These are phyloP conservation scores for Lactuca sativa DNA, from an alignment of 129 eudicot genomes.

Conservation along the genomic window DNA sequence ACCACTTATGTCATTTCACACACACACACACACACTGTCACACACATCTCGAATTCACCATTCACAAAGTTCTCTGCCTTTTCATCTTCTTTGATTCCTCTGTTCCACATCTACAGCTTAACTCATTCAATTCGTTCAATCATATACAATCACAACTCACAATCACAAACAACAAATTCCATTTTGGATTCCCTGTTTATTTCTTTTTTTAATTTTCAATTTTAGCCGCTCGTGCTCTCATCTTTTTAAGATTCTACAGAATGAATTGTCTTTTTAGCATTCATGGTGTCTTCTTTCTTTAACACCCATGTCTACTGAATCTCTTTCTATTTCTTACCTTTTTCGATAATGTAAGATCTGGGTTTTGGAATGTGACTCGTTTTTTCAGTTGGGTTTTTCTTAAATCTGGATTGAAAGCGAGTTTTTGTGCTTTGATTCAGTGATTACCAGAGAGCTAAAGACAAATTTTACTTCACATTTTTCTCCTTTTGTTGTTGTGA, in stretches of 20 bases:
- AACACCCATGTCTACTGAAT: not conserved
- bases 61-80: conserved; percentile 33
- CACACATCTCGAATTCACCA: conserved; percentile 7
- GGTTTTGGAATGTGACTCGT: conserved; percentile 6
- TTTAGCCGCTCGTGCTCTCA: conserved; percentile 53
- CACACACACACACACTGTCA: conserved; percentile 21
- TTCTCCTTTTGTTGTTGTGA: conserved; percentile 5
- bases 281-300: not conserved
- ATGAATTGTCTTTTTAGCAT: conserved; percentile 19
- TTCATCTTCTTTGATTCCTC: conserved; percentile 27
- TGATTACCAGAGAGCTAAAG: conserved; percentile 49
- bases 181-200: conserved; percentile 26
- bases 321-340: not conserved
- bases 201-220: not conserved
- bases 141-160: conserved; percentile 8
- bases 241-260: conserved; percentile 3
- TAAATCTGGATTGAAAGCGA: conserved; percentile 28
- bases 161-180: conserved; percentile 14
- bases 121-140: not conserved
- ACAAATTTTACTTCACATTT: conserved; percentile 6
- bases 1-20: too few relatives aligned
- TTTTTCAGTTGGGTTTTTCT: conserved; percentile 19
- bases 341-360: conserved; percentile 23
- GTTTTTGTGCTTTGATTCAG: conserved; percentile 36
- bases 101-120: conserved; percentile 12